Base-by-base conservation (phyloP, 192 early-diverging fungal genomes). In the Coemansia brasiliensis region DNA sequence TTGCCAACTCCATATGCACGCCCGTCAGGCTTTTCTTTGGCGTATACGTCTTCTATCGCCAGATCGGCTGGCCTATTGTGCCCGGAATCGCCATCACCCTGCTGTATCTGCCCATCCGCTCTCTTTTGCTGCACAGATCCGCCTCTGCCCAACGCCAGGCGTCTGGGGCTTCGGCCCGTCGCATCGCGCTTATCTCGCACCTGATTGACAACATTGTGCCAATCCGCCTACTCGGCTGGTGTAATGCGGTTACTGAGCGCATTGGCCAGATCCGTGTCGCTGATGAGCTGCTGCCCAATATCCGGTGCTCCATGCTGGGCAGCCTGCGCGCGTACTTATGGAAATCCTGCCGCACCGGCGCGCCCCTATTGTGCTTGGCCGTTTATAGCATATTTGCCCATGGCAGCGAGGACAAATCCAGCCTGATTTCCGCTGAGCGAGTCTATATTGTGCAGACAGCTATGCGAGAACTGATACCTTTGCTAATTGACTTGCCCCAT, bases 391-490 rank as follows among this genome's bases (percentile, higher is more conserved):
- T 49, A 0, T 52, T 16, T 24, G n/a, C 22, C 1, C 26, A 6
- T 15, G 18, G 12, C 15, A 26, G 10, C 10, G 15, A 18, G 8
- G 18, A 5, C 13, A 18, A 16, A 1, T 18, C 12, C 1, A 16
- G 15, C 4, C 3, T 11, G 9, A 56, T 70, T 4, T 63, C 67
- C 2, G 51, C 59, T 0, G 67, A 76, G 26, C 58, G 55, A 1
- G 73, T 76, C 2, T 69, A 52, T 40, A 44, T 76, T 13, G 67
- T 70, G 6, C 73, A 76, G 46, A 50, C 63, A 1, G 52, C 66
- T 24, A 22, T 76, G 52, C 58, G 73, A 22, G 67, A 76, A 22
- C 55, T 76, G 16, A 51, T 76, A 4, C 67, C 67, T 17, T 41
- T 70, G 46, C 44, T 76, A 0, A 65, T 66, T 20, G 73, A 76